A percentile compares a stretch with the other conserved stretches of the same genome.
phyloP scores from a whole-genome alignment of 192 early-diverging fungal species.

The Thoreauomyces humboldtii region DNA sequence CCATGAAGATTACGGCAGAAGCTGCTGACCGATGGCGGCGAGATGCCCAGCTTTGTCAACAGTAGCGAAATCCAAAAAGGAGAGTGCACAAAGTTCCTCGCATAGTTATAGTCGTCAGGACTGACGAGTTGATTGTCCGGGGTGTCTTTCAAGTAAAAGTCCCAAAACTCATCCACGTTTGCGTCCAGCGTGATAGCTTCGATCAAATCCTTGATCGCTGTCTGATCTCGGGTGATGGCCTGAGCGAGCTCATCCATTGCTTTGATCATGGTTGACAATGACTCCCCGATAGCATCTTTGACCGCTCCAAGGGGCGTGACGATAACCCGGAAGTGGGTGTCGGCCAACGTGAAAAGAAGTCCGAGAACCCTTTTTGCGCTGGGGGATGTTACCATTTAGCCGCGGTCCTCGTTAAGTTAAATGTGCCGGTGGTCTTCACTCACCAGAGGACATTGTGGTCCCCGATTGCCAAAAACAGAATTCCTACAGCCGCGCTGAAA shows the following conservation, averaged over 20 bases:
- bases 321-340: conserved; percentile 26
- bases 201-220: conserved; percentile 40
- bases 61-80: conserved; percentile 55
- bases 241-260: conserved; percentile 50
- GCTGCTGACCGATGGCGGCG: conserved; percentile 45
- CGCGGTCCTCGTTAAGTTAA: too few species aligned
- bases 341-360: conserved; percentile 27
- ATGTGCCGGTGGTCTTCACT: neutral
- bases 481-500: conserved; percentile 34
- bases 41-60: conserved; percentile 45
- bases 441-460: conserved; percentile 45
- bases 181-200: conserved; percentile 37
- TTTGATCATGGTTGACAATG: conserved; percentile 31
- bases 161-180: conserved; percentile 54
- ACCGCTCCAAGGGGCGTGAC: conserved; percentile 35
- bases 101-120: conserved; percentile 59
- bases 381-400: too few species aligned
- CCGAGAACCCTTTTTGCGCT: conserved; percentile 34
- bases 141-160: conserved; percentile 47
- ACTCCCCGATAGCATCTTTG: conserved; percentile 28
- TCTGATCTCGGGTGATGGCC: conserved; percentile 38
- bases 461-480: conserved; percentile 46
- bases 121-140: conserved; percentile 49
- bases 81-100: conserved; percentile 48
- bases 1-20: too few species aligned